Evolutionary conservation across 192 early-diverging fungal species (phyloP), one percentile per base, ranked within the genome.

Genomic region (Diversispora epigaea): DNA sequence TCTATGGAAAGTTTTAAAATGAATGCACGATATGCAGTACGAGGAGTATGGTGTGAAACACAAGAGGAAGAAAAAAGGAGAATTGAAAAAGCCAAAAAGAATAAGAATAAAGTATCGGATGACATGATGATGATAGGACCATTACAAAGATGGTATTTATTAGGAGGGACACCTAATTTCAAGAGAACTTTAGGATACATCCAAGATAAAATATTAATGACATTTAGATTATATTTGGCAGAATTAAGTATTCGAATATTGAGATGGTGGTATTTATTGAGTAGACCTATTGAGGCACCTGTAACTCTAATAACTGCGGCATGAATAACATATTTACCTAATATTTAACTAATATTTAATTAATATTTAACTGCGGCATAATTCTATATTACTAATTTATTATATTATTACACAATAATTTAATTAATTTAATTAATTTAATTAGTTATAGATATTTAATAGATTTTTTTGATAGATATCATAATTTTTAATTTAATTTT

Each of bases 41-140:
- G 79, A 32, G 84, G 84, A 17, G 78, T 80, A 8, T 85, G 84
- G 84, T 81, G 82, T 25, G 84, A 85, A 76, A 85, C 84, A 1
- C 69, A 79, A 6, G 76, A 79, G 11, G 84, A 85, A 58, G 77
- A 80, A 14, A 52, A 56, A 4, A 67, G 47, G 39, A 76, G 79
- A 44, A 62, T 77, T 0, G 4, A 40, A n/a, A 64, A 58, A 32
- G 73, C 76, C 25, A 32, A 49, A 79, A 82, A 21, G 71, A 75
- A 19, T 58, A 68, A n/a, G 49, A 75, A 62, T 55, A 32, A 32
- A 32, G 25, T 22, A 10, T 61, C 73, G n/a, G 80, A 77, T n/a
- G 78, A 68, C 54, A 25, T 77, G 15, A 44, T 77, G 3, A 77
- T 75, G 54, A 7, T 83, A 25, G 81, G 81, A 11, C 79, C 81